These are phyloP conservation scores for Trichophyton benhamiae DNA, from an alignment of 2,329 filamentous ascomycete species.

Conservation along the genomic window DNA sequence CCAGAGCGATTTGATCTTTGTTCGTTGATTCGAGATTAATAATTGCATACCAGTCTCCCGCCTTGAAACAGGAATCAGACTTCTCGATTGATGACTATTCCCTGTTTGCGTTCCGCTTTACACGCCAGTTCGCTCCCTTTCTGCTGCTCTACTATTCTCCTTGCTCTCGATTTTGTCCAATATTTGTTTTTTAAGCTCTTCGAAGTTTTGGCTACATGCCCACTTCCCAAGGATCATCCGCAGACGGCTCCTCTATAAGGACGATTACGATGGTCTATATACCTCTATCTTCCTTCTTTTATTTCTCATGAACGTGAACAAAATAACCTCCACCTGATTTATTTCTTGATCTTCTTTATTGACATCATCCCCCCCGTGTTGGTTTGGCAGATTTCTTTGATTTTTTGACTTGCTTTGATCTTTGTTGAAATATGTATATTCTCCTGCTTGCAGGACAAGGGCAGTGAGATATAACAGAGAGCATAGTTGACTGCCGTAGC, in stretches of 20 bases:
- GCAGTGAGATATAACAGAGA: not conserved
- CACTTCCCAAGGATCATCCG: not conserved
- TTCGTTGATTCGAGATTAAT: not conserved
- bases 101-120: not conserved
- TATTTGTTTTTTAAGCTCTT: not conserved
- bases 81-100: not conserved
- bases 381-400: not conserved
- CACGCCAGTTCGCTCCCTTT: not conserved
- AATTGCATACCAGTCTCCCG: not conserved
- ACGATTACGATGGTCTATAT: not conserved
- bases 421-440: not conserved
- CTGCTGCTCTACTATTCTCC: not conserved
- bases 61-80: not conserved
- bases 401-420: not conserved
- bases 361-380: not conserved
- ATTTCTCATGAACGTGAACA: not conserved
- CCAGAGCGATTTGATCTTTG: constrained; percentile 22
- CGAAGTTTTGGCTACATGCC: too few relatives aligned
- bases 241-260: too few relatives aligned
- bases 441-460: not conserved
- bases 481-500: not conserved
- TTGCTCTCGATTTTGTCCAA: not conserved
- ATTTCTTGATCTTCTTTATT: not conserved
- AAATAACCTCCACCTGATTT: not conserved
- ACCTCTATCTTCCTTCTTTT: not conserved